Evolutionary conservation across 225 moss, liverwort and hornwort genomes (phyloP).

Genomic region (Thuidium tamariscinum): DNA sequence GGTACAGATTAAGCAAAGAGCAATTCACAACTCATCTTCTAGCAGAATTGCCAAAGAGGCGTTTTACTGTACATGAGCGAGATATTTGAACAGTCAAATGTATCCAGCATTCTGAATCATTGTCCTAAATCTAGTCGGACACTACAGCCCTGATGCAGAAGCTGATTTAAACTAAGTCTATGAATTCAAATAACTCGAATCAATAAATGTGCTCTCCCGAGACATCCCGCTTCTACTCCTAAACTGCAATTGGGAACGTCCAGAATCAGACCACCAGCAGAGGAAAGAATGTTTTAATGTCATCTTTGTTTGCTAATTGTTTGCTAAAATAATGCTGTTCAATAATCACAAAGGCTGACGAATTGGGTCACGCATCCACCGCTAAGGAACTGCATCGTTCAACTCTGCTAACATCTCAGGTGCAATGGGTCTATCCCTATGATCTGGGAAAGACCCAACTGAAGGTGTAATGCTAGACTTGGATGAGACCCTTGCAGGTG

Average conservation of each 20-base stretch:
- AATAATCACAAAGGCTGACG: neutral
- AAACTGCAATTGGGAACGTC: neutral
- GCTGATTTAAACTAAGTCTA: neutral
- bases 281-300: slow-evolving; percentile 4
- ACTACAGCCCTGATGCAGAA: neutral
- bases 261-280: neutral
- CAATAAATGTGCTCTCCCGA: slow-evolving; percentile 5
- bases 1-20: neutral
- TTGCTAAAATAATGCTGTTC: neutral
- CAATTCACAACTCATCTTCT: neutral
- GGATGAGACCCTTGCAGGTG: neutral
- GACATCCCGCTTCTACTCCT: neutral
- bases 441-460: neutral
- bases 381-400: neutral
- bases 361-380: neutral
- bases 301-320: neutral
- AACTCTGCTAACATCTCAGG: neutral
- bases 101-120: neutral
- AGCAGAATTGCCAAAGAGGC: neutral
- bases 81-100: neutral
- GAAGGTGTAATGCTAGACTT: neutral
- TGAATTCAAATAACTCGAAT: neutral
- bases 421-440: neutral
- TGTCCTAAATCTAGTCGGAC: neutral
- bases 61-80: neutral